A percentile compares a stretch with the other conserved stretches of the same genome.
Evolutionary conservation across 352 stramenopile genomes (phyloP).

Genomic region (Pythium scleroteichum): DNA sequence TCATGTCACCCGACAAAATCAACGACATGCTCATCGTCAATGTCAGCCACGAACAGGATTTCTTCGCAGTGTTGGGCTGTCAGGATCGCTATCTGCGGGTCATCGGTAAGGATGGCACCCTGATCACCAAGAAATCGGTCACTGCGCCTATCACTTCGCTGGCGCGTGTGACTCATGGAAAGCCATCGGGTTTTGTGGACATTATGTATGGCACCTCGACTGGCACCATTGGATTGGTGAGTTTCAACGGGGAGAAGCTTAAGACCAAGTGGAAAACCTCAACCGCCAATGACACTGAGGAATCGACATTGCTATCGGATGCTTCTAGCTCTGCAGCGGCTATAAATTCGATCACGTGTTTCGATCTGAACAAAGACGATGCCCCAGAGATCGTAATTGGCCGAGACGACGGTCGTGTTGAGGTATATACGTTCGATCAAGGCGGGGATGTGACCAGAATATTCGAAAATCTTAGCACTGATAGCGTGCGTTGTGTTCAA

Average conservation of each 20-base stretch:
- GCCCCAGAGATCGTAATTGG: constrained; percentile 74
- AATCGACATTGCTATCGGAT: constrained; percentile 9
- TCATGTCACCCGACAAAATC: constrained; percentile 79
- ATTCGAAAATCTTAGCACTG: constrained; percentile 66
- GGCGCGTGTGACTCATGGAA: constrained; percentile 32
- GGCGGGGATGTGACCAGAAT: constrained; percentile 54
- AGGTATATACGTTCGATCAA: constrained; percentile 71
- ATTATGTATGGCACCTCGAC: constrained; percentile 72
- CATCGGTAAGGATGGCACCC: constrained; percentile 51
- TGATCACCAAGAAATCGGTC: constrained; percentile 65
- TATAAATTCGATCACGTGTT: constrained; percentile 80
- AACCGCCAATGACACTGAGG: constrained; percentile 12
- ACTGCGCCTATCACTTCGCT: constrained; percentile 53
- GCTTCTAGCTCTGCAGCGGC: constrained; percentile 29
- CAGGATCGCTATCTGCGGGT: constrained; percentile 73
- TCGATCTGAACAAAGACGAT: constrained; percentile 84
- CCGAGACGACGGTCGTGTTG: constrained; percentile 74
- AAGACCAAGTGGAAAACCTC: constrained; percentile 50
- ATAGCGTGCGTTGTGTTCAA: constrained; percentile 78
- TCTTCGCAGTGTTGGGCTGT: constrained; percentile 65
- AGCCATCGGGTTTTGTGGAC: constrained; percentile 32
- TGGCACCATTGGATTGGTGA: constrained; percentile 57
- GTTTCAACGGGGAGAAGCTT: constrained; percentile 74
- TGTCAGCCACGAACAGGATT: constrained; percentile 61
- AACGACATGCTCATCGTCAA: constrained; percentile 70